A percentile compares a stretch with the other conserved stretches of the same genome.
Conservation (phyloP, 1,284 basidiomycete species). For the Athelia psychrophila region DNA sequence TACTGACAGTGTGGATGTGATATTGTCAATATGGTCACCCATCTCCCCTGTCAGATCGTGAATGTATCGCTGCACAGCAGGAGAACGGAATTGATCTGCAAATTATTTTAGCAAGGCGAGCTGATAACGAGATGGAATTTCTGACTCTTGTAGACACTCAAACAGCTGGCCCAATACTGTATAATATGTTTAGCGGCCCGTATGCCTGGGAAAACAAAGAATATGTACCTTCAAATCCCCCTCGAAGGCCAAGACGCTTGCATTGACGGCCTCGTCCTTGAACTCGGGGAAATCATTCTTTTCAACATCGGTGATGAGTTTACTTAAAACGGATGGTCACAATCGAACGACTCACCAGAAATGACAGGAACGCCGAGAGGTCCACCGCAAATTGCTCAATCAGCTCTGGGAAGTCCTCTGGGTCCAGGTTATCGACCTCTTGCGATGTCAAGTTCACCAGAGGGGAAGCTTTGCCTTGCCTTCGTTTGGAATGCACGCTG, state of each 20-base stretch:
- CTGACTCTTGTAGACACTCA: conserved; percentile 57
- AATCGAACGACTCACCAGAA: conserved; percentile 26
- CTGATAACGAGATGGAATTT: conserved; percentile 4
- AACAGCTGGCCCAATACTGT: conserved; percentile 69
- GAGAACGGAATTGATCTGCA: conserved; percentile 64
- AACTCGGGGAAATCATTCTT: conserved; percentile 72
- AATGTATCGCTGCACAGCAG: conserved; percentile 67
- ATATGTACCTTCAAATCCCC: conserved; percentile 57
- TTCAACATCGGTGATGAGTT: too few species aligned
- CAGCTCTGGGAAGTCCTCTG: conserved; percentile 63
- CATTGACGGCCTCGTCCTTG: conserved; percentile 67
- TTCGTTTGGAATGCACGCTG: conserved; percentile 13
- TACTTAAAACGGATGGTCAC: too few species aligned
- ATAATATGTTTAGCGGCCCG: conserved; percentile 7
- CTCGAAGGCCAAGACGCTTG: conserved; percentile 62
- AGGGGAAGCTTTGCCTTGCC: conserved; percentile 20
- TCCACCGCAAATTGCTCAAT: conserved; percentile 56
- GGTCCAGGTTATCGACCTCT: conserved; percentile 53
- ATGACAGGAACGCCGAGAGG: conserved; percentile 60
- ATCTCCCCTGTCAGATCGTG: conserved; percentile 68
- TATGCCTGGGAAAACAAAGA: conserved; percentile 1
- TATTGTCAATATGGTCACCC: conserved; percentile 66
- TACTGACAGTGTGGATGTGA: conserved; percentile 43
- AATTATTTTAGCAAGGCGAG: conserved; percentile 1
- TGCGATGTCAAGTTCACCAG: conserved; percentile 43